Evolutionary conservation across 345 rosid species (phyloP).

Genomic region (Citrus unshiu): DNA sequence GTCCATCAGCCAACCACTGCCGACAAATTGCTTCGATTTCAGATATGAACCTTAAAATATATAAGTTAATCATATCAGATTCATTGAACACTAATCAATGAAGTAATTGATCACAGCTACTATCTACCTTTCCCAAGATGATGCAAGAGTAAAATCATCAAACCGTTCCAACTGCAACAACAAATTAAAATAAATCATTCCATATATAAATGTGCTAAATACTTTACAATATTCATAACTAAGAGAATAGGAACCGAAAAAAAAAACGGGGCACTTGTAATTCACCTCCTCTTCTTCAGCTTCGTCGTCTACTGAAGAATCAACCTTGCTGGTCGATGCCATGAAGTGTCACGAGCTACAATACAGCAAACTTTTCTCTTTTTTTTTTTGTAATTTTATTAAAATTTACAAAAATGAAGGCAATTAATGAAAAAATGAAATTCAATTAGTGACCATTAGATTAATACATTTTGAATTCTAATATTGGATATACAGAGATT

Average conservation of each 20-base stretch:
- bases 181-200: neutral
- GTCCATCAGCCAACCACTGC: slow-evolving; percentile 91
- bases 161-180: slow-evolving; percentile 71
- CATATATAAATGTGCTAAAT: neutral
- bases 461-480: neutral
- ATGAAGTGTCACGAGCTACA: slow-evolving; percentile 26
- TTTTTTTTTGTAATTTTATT: no score
- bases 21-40: slow-evolving; percentile 92
- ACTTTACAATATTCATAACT: neutral
- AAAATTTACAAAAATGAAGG: neutral
- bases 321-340: slow-evolving; percentile 60
- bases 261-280: neutral
- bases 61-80: neutral
- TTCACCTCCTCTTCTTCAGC: slow-evolving; percentile 43
- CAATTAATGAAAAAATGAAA: neutral
- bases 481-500: neutral
- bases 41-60: slow-evolving; percentile 69
- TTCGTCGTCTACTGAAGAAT: slow-evolving; percentile 44
- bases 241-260: neutral
- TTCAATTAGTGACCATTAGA: neutral
- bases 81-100: neutral
- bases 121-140: slow-evolving; percentile 90
- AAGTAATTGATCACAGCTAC: neutral
- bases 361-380: no score
- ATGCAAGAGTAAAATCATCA: slow-evolving; percentile 95